A percentile compares a stretch with the other conserved stretches of the same genome.
phyloP scores from a whole-genome alignment of 352 stramenopile species.

The Phytophthora cryptogea region DNA sequence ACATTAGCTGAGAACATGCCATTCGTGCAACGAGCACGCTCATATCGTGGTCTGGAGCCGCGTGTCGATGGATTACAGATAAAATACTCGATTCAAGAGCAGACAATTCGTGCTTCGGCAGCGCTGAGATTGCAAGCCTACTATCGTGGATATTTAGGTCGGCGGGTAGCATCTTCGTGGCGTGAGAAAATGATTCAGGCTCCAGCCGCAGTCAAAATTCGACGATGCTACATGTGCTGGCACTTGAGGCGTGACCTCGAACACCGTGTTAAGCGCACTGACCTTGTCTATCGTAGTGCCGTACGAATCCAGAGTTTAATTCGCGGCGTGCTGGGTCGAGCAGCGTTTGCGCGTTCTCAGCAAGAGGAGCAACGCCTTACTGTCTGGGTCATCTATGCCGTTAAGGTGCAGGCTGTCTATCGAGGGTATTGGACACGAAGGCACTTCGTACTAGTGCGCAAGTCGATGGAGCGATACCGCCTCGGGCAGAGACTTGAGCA shows the following conservation, averaged over 20 bases:
- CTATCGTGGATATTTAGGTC: slow-evolving; percentile 59
- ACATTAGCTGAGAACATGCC: slow-evolving; percentile 75
- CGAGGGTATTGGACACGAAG: slow-evolving; percentile 61
- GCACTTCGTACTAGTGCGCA: slow-evolving; percentile 57
- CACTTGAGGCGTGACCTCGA: slow-evolving; percentile 47
- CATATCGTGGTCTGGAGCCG: slow-evolving; percentile 69
- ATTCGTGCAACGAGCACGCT: slow-evolving; percentile 57
- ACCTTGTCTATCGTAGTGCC: slow-evolving; percentile 36
- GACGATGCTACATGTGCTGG: slow-evolving; percentile 54
- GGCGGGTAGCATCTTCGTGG: slow-evolving; percentile 57
- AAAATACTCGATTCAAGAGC: slow-evolving; percentile 77
- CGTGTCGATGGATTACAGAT: slow-evolving; percentile 50
- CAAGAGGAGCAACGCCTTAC: slow-evolving; percentile 41
- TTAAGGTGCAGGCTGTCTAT: slow-evolving; percentile 65
- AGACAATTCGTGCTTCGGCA: slow-evolving; percentile 73
- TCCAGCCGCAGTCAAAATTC: slow-evolving; percentile 55
- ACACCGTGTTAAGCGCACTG: slow-evolving; percentile 34
- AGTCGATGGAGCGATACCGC: slow-evolving; percentile 65
- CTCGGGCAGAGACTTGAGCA: slow-evolving; percentile 50
- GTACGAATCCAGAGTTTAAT: slow-evolving; percentile 65
- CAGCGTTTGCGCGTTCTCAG: slow-evolving; percentile 29
- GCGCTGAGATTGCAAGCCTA: slow-evolving; percentile 73
- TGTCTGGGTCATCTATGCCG: slow-evolving; percentile 44
- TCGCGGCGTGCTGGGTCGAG: slow-evolving; percentile 56
- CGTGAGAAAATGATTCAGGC: slow-evolving; percentile 55